Evolutionary conservation across 352 stramenopile species (phyloP), one percentile per base, ranked within the genome.

Genomic region (Globisporangium orthogonon): DNA sequence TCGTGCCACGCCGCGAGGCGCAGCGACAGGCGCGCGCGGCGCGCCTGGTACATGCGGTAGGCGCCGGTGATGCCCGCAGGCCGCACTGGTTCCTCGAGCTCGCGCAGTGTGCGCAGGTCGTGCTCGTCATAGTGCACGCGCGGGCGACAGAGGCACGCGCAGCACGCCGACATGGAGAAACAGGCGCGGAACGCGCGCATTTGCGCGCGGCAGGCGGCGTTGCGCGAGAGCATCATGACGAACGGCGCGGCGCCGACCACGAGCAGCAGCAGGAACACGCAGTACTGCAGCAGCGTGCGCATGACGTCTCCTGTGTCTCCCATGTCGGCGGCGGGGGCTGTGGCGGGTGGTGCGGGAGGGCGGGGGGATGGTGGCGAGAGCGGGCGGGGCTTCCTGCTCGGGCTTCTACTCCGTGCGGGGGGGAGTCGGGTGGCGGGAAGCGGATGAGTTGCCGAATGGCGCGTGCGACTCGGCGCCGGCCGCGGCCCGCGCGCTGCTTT

Each of bases 1-100:
- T 89, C 74, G n/a, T 78, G 74, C 78, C 78, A 89, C 1, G 73
- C 74, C 6, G 69, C 73, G 14, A 89, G 60, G 4, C 71, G 74
- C 52, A 89, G 57, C 41, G 78, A 73, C 44, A 82, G 63, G 17
- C 74, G 65, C 40, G 71, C 74, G 43, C 67, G 71, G 5, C 74
- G 64, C 41, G 71, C 64, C 60, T 84, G 74, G 58, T 81, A 81
- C 62, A 76, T 70, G 44, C 74, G 74, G 52, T 84, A 84, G 43
- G 74, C 71, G 45, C 74, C 74, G 48, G 74, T 84, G 55, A 84
- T 79, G 48, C 74, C 74, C 44, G 69, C 61, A n/a, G 56, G 70
- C 13, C 72, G 67, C 37, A 44, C 43, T 3, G 63, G 61, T 30
- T 86, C 56, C 51, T 89, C 73, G 33, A 85, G 69, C 62, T 83